phyloP scores from a whole-genome alignment of 805 yeast species.

The Middelhovenomyces tepae region DNA sequence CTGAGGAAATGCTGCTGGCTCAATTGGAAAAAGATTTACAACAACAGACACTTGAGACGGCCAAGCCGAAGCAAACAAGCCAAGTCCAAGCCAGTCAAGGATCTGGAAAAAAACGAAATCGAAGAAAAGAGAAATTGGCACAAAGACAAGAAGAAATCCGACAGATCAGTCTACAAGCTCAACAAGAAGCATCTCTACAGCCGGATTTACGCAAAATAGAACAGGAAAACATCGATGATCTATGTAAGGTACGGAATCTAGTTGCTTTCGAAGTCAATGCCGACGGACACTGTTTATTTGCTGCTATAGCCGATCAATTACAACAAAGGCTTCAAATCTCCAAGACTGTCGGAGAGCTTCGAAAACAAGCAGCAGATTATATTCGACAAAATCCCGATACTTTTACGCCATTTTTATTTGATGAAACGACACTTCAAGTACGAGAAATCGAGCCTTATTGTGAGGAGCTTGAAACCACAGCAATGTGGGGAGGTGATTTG shows the following conservation, averaged over 20 bases:
- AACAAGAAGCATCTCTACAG: constrained; percentile 52
- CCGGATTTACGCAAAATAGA: constrained; percentile 70
- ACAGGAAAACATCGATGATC: constrained; percentile 48
- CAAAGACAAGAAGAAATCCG: constrained; percentile 63
- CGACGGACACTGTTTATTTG: constrained; percentile 91
- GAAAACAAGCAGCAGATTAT: constrained; percentile 57
- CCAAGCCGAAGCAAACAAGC: constrained; percentile 4
- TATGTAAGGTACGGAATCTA: constrained; percentile 44
- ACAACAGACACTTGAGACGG: constrained; percentile 15
- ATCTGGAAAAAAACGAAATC: constrained; percentile 54
- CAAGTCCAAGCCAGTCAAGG: constrained; percentile 7
- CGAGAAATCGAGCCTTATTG: constrained; percentile 63
- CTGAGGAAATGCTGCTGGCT: constrained; percentile 50
- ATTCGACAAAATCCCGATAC: constrained; percentile 58
- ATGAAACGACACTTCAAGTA: constrained; percentile 59
- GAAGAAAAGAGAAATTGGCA: constrained; percentile 79
- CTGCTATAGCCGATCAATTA: constrained; percentile 76
- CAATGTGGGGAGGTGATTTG: constrained; percentile 95
- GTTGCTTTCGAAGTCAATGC: constrained; percentile 64
- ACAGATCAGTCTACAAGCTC: constrained; percentile 56
- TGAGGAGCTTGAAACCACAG: constrained; percentile 57
- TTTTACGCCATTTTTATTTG: constrained; percentile 74
- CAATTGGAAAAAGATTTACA: constrained; percentile 39
- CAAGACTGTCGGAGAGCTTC: constrained; percentile 41
- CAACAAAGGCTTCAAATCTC: constrained; percentile 38